These are phyloP conservation scores for Populus alba DNA, from an alignment of 345 rosid genomes.

Conservation along the genomic window DNA sequence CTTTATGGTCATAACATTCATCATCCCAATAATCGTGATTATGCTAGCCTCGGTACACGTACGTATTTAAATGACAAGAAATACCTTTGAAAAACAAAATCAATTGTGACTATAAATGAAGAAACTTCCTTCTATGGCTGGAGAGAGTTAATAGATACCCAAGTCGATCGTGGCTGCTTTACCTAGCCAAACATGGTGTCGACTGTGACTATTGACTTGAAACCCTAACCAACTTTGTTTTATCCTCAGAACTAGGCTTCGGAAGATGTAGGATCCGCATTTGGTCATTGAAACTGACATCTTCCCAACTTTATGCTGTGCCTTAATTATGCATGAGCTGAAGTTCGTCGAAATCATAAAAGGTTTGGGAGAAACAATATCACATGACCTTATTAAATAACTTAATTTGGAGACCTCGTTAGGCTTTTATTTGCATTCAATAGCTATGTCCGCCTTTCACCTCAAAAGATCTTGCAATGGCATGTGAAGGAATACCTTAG, in stretches of 20 bases:
- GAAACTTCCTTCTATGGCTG: constrained; percentile 27
- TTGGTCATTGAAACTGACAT: constrained; percentile 12
- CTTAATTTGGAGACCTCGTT: not conserved
- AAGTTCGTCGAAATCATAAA: constrained; percentile 22
- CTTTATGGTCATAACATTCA: not conserved
- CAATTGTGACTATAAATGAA: not conserved
- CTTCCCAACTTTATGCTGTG: constrained; percentile 2
- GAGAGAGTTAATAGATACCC: constrained; percentile 25
- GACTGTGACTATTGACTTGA: constrained; percentile 36
- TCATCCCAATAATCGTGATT: constrained; percentile 1
- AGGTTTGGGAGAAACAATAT: constrained; percentile 10
- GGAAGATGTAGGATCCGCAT: constrained; percentile 11
- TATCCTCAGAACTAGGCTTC: constrained; percentile 16
- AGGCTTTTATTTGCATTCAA: not conserved
- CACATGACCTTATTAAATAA: not conserved
- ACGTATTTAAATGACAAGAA: not conserved
- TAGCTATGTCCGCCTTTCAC: not conserved
- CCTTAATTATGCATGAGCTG: constrained; percentile 14
- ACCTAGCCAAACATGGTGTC: constrained; percentile 22
- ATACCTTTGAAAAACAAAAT: not conserved
- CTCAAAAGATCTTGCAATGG: constrained; percentile 8
- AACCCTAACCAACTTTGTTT: constrained; percentile 33
- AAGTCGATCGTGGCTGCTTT: constrained; percentile 30
- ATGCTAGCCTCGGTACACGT: constrained; percentile 2
- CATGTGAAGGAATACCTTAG: not conserved